Conservation (phyloP, 345 rosid species). For the Sonneratia caseolaris region DNA sequence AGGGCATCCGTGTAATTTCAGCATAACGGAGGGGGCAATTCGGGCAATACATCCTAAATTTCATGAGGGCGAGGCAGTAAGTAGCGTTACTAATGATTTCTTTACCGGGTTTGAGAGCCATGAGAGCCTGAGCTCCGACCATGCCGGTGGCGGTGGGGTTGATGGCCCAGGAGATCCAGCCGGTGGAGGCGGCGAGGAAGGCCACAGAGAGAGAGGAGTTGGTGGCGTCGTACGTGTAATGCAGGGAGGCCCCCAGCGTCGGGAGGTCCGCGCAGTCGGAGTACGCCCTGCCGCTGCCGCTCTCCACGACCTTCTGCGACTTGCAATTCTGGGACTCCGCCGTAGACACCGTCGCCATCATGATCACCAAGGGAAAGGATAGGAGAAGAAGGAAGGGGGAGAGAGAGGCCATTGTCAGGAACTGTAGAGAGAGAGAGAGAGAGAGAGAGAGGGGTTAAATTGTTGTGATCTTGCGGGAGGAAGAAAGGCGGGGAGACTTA, state of each 20-base stretch:
- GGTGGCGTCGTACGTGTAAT: slow-evolving; percentile 53
- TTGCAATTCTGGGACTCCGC: slow-evolving; percentile 38
- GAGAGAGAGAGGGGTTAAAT: too few species aligned
- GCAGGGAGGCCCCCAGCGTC: slow-evolving; percentile 38
- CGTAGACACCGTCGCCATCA: slow-evolving; percentile 25
- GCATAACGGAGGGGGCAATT: too few species aligned
- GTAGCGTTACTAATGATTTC: neutral
- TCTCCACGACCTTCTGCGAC: slow-evolving; percentile 34
- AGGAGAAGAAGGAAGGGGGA: neutral
- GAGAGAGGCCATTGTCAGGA: neutral
- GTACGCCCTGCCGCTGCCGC: slow-evolving; percentile 14
- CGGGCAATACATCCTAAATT: neutral
- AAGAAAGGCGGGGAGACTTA: too few species aligned
- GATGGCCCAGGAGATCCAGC: slow-evolving; percentile 82
- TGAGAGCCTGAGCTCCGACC: slow-evolving; percentile 50
- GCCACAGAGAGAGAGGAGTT: slow-evolving; percentile 77
- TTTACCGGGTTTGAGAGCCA: slow-evolving; percentile 29
- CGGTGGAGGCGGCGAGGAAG: slow-evolving; percentile 51
- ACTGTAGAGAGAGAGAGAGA: too few species aligned
- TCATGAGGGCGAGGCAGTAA: too few species aligned
- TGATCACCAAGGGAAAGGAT: neutral
- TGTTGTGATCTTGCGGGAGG: too few species aligned
- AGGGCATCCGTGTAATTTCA: too few species aligned
- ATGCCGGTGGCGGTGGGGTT: slow-evolving; percentile 47
- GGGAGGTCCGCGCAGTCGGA: slow-evolving; percentile 44